A percentile compares a stretch with the other conserved stretches of the same genome.
Conservation (phyloP, 2,329 filamentous ascomycete genomes). For the Calonectria ilicicola region DNA sequence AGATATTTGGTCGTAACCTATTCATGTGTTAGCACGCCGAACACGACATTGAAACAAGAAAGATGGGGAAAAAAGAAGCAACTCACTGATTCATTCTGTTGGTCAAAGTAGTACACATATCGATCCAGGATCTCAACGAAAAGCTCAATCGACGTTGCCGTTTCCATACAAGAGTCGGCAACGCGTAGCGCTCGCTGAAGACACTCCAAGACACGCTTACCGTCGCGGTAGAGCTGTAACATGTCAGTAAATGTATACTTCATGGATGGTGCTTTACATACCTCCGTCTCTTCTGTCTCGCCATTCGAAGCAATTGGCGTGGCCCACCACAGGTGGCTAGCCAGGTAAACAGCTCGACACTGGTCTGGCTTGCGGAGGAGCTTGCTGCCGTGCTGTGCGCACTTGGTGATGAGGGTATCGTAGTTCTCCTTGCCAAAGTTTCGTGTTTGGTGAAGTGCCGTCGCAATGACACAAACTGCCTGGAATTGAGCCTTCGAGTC, state of each 20-base stretch:
- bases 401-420: constrained; percentile 98
- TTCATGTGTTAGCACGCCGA: constrained; percentile 26
- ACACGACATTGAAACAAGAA: background rate
- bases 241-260: constrained; percentile 31
- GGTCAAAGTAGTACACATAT: constrained; percentile 99
- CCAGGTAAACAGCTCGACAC: constrained; percentile 94
- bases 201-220: constrained; percentile 96
- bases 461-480: constrained; percentile 93
- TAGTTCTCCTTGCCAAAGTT: constrained; percentile 98
- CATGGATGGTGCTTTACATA: constrained; percentile 58
- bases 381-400: constrained; percentile 95
- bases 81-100: constrained; percentile 92
- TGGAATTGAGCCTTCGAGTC: constrained; percentile 98
- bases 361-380: constrained; percentile 98
- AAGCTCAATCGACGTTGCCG: constrained; percentile 93
- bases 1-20: constrained; percentile 95
- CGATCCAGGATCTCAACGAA: constrained; percentile 99
- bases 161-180: constrained; percentile 99
- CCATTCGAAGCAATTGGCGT: constrained; percentile 82
- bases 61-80: too few species aligned
- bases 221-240: constrained; percentile 91
- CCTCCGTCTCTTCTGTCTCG: constrained; percentile 84
- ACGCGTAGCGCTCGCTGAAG: constrained; percentile 94
- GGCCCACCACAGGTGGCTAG: constrained; percentile 98
- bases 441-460: constrained; percentile 86